These are phyloP conservation scores for Sclerotinia glacialis DNA, from an alignment of 2,329 filamentous ascomycete genomes.

Conservation along the genomic window DNA sequence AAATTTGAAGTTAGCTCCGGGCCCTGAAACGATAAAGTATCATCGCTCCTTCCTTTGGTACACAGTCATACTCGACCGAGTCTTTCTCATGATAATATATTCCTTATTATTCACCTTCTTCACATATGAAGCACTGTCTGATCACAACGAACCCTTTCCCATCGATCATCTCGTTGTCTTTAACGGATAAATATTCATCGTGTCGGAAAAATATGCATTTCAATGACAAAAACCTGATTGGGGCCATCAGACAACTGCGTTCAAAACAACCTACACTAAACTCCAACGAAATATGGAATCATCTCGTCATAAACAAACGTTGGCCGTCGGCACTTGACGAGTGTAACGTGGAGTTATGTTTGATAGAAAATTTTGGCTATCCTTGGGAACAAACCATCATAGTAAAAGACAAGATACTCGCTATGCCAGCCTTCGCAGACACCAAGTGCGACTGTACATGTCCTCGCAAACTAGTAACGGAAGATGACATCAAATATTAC, in stretches of 20 bases:
- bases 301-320: neutral
- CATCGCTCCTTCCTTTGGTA: constrained; percentile 2
- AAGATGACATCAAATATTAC: constrained; percentile 1
- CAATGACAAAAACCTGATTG: neutral
- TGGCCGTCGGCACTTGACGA: neutral
- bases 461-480: neutral
- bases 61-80: neutral
- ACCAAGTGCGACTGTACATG: neutral
- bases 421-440: too few species aligned
- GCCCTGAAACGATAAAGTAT: neutral
- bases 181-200: neutral
- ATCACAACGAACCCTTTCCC: neutral
- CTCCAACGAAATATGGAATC: neutral
- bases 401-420: neutral
- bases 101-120: neutral
- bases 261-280: neutral
- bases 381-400: neutral
- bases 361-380: neutral
- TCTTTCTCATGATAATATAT: neutral
- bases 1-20: neutral
- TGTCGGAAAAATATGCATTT: neutral
- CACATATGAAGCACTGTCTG: neutral
- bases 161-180: neutral
- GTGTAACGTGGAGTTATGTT: neutral
- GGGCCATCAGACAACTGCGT: neutral